Base-by-base conservation (phyloP, 768 basidiomycete species). In the Leccinum sublutescens region DNA sequence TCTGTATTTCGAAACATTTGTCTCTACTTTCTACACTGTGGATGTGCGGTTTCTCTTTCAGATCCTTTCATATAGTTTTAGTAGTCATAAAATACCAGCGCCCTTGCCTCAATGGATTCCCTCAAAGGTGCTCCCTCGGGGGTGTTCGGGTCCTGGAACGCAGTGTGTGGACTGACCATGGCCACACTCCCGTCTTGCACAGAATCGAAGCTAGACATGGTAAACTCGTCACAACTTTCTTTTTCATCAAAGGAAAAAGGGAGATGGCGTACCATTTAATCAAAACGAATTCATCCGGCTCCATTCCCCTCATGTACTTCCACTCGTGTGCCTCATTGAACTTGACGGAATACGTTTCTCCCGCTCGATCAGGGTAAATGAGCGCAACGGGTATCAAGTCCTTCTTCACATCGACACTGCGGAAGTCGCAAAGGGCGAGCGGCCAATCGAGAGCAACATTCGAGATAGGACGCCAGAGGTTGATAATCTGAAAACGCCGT, bases 401-500 rank as follows among this genome's bases (percentile, higher is more conserved):
- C n/a, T 45, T 45, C 11, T 45, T 45, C 43, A 0, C 43, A 12
- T 45, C 43, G 19, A 45, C 19, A 19, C 10, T 45, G 19, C 43
- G 43, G 43, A 19, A 45, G 19, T 45, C 43, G 11, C 43, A 45
- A 12, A 45, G 43, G 11, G 43, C 19, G 43, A 45, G 43, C 4
- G 43, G 43, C 43, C 43, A 19, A 45, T 45, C 43, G 43, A 45
- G 43, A n/a, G 43, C 43, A n/a, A 21, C 43, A 59, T 79, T 69
- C 17, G 71, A 64, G 64, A 83, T 80, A 1, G 82, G 82, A 21
- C 82, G 76, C 83, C 83, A 84, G 57, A 84, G 68, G 67, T 82
- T 83, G 60, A 83, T 76, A 61, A 83, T 79, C 62, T 82, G 80
- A 68, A 80, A 82, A 59, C 81, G 79, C 23, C 72, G 68, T 60